phyloP scores from a whole-genome alignment of 768 basidiomycete genomes.

The Pleurotus citrinopileatus region DNA sequence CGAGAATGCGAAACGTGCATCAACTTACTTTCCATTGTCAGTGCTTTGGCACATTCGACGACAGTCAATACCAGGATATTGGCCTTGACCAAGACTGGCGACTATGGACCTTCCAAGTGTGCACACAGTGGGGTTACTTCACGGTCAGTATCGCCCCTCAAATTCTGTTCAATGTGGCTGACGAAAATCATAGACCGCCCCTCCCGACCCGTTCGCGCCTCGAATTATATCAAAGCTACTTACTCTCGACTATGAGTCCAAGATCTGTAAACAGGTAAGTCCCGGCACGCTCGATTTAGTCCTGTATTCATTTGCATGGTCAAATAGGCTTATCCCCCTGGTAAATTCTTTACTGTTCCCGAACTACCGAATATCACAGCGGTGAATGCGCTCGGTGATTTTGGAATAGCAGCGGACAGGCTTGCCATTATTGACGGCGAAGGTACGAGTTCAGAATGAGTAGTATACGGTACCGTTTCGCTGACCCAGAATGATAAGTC shows the following conservation, averaged over 20 bases:
- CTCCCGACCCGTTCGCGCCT: conserved; percentile 65
- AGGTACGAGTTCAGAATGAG: conserved; percentile 36
- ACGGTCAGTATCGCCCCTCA: conserved; percentile 43
- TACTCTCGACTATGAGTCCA: conserved; percentile 67
- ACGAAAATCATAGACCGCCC: conserved; percentile 52
- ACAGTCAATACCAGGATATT: conserved; percentile 57
- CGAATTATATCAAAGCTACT: conserved; percentile 79
- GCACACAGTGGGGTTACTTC: conserved; percentile 96
- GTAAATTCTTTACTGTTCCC: conserved; percentile 72
- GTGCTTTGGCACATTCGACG: conserved; percentile 88
- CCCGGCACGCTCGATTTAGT: background rate
- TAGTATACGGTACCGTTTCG: no score
- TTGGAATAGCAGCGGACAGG: conserved; percentile 73
- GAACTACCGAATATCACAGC: conserved; percentile 71
- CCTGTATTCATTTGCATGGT: background rate
- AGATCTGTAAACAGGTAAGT: conserved; percentile 60
- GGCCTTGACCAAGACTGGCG: conserved; percentile 77
- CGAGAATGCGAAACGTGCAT: no score
- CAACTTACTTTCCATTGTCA: no score
- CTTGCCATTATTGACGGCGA: conserved; percentile 89
- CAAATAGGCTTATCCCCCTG: conserved; percentile 70
- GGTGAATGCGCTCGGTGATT: conserved; percentile 86
- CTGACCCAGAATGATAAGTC: no score
- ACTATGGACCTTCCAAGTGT: conserved; percentile 88
- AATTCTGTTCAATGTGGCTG: background rate